These are phyloP conservation scores for Candida andamanensis DNA, from an alignment of 805 yeast genomes.

Conservation along the genomic window DNA sequence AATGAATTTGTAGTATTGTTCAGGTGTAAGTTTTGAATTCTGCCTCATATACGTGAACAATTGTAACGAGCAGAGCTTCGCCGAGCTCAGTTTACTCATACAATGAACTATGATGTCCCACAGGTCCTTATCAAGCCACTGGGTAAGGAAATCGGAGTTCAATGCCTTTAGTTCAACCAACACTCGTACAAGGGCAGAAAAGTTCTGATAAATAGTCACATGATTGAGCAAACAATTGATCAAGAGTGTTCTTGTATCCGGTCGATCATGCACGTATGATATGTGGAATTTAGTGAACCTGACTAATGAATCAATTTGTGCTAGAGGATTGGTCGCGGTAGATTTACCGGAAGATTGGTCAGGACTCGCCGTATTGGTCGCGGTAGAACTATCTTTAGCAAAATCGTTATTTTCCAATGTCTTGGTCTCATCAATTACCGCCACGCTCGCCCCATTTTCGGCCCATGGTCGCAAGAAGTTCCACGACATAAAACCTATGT, in stretches of 20 bases:
- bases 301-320: too few relatives aligned
- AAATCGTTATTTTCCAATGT: too few relatives aligned
- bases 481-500: too few relatives aligned
- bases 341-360: too few relatives aligned
- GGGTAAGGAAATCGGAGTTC: constrained; percentile 15
- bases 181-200: constrained; percentile 22
- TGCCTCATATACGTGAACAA: constrained; percentile 18
- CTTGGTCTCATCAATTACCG: too few relatives aligned
- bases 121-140: constrained; percentile 30
- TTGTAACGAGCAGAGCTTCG: constrained; percentile 21
- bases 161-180: constrained; percentile 14
- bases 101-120: constrained; percentile 23
- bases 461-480: too few relatives aligned
- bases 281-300: constrained; percentile 23
- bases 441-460: too few relatives aligned
- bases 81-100: constrained; percentile 22
- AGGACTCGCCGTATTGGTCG: too few relatives aligned
- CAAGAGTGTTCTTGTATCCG: constrained; percentile 21
- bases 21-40: constrained; percentile 7
- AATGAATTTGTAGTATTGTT: constrained; percentile 19
- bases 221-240: constrained; percentile 35
- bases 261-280: constrained; percentile 13
- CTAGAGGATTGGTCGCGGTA: too few relatives aligned
- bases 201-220: constrained; percentile 28
- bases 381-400: too few relatives aligned